phyloP scores from a whole-genome alignment of 73 alveolate genomes.

The Blepharisma stoltei region DNA sequence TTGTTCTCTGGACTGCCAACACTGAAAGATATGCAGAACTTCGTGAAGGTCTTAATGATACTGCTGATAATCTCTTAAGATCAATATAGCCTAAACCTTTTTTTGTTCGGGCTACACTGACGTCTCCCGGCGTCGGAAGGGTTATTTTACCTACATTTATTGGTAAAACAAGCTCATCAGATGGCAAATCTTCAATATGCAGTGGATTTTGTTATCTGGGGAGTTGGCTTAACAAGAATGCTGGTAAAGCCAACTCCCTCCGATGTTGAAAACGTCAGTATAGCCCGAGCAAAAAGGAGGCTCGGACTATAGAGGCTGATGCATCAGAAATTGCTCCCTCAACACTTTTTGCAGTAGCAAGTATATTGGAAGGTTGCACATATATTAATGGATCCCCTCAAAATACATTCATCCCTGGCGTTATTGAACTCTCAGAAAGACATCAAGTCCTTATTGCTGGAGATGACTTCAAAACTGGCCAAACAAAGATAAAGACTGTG shows the following conservation, averaged over 20 bases:
- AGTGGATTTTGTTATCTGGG: too few relatives aligned
- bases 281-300: too few relatives aligned
- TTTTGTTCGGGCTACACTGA: too few relatives aligned
- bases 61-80: slow-evolving; percentile 65
- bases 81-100: too few relatives aligned
- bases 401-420: slow-evolving; percentile 79
- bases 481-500: slow-evolving; percentile 78
- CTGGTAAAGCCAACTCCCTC: too few relatives aligned
- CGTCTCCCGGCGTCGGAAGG: too few relatives aligned
- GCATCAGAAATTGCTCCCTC: slow-evolving; percentile 52
- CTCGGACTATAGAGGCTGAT: slow-evolving; percentile 43
- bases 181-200: too few relatives aligned
- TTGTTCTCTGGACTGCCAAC: slow-evolving; percentile 88
- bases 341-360: slow-evolving; percentile 51
- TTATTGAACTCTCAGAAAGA: slow-evolving; percentile 70
- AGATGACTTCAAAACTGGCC: slow-evolving; percentile 87
- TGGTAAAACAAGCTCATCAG: too few relatives aligned
- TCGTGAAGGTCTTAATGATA: slow-evolving; percentile 62
- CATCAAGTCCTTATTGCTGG: slow-evolving; percentile 57
- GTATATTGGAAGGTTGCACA: slow-evolving; percentile 82
- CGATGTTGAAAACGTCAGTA: too few relatives aligned
- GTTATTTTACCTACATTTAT: too few relatives aligned
- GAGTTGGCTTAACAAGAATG: too few relatives aligned
- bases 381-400: slow-evolving; percentile 86
- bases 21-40: slow-evolving; percentile 80